These are phyloP conservation scores for Penicillium brevicompactum DNA, from an alignment of 2,329 filamentous ascomycete species.

Conservation along the genomic window DNA sequence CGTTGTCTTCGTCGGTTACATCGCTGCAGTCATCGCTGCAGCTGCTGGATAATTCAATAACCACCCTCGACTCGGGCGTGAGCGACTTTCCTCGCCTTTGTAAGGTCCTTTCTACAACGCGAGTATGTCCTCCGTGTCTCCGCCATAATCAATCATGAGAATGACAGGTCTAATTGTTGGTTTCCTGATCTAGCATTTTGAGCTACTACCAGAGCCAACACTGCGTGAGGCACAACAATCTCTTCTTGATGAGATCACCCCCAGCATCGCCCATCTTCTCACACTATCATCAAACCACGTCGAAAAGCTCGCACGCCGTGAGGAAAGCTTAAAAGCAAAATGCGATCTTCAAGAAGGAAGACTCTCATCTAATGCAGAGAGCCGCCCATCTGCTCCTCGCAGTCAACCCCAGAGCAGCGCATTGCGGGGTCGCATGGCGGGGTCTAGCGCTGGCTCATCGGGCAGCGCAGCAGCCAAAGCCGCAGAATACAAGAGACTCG, in stretches of 20 bases:
- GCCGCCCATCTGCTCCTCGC: conserved; percentile 24
- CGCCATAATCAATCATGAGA: background rate
- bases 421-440: conserved; percentile 29
- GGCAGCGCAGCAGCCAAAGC: conserved; percentile 45
- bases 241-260: conserved; percentile 85
- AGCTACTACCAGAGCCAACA: conserved; percentile 83
- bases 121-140: conserved; percentile 47
- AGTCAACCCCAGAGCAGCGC: conserved; percentile 21
- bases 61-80: conserved; percentile 63
- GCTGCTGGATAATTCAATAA: conserved; percentile 64
- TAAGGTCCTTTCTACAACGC: conserved; percentile 64
- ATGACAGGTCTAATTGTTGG: background rate
- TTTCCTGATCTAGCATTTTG: conserved; percentile 70
- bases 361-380: conserved; percentile 49
- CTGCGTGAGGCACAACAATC: conserved; percentile 80
- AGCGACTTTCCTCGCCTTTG: conserved; percentile 64
- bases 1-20: conserved; percentile 62
- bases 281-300: conserved; percentile 80
- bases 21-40: conserved; percentile 64
- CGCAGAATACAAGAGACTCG: conserved; percentile 66
- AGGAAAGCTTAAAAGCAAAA: conserved; percentile 80
- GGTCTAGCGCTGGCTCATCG: conserved; percentile 27
- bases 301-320: conserved; percentile 78
- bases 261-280: conserved; percentile 77
- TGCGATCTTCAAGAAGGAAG: conserved; percentile 80